Evolutionary conservation across 495 filamentous ascomycete genomes (phyloP).

Genomic region (Clohesyomyces aquaticus): DNA sequence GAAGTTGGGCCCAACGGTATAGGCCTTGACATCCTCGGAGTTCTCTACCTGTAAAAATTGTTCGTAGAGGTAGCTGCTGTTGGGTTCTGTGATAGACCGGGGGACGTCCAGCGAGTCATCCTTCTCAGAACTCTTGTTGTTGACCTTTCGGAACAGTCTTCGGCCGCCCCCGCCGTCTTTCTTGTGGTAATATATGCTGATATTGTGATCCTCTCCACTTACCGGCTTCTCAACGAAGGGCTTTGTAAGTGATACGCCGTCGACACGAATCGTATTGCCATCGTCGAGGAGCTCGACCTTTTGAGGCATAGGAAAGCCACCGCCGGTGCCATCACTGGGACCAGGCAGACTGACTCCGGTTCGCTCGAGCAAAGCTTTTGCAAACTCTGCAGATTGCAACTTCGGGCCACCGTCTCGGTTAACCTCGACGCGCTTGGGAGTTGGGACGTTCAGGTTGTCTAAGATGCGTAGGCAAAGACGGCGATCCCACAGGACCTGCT

Average conservation of each 20-base stretch:
- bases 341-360: slow-evolving; percentile 80
- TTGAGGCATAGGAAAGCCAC: slow-evolving; percentile 58
- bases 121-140: slow-evolving; percentile 96
- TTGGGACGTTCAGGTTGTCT: slow-evolving; percentile 85
- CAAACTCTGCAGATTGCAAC: slow-evolving; percentile 73
- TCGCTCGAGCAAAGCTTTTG: slow-evolving; percentile 73
- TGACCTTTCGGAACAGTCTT: slow-evolving; percentile 92
- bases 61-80: slow-evolving; percentile 90
- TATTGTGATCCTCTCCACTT: slow-evolving; percentile 98
- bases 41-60: slow-evolving; percentile 96
- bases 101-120: slow-evolving; percentile 75
- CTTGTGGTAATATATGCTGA: slow-evolving; percentile 93
- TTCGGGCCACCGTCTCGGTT: slow-evolving; percentile 90
- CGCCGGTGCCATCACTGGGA: slow-evolving; percentile 71
- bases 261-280: slow-evolving; percentile 83
- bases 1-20: slow-evolving; percentile 91
- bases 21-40: slow-evolving; percentile 96
- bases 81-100: slow-evolving; percentile 74
- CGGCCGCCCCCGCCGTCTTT: slow-evolving; percentile 84
- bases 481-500: slow-evolving; percentile 96
- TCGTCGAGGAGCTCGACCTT: slow-evolving; percentile 83
- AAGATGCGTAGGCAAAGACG: slow-evolving; percentile 84
- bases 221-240: slow-evolving; percentile 98
- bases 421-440: slow-evolving; percentile 87
- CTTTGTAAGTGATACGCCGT: slow-evolving; percentile 79